Evolutionary conservation across 1,139 yeast genomes (phyloP).

Genomic region (Blastobotrys persicus): DNA sequence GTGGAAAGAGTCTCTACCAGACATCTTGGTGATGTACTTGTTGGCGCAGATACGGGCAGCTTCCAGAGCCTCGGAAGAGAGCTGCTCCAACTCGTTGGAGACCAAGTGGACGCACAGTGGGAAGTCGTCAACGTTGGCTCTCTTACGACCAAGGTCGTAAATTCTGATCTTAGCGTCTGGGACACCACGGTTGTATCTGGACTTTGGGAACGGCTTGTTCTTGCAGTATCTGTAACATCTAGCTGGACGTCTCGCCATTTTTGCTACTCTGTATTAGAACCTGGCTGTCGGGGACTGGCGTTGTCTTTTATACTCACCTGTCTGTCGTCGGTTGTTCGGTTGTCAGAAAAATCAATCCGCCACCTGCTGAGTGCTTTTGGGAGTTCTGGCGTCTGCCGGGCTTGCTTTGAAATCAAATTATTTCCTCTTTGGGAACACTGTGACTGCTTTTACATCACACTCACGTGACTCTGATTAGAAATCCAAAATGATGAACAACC

Average conservation of each 20-base stretch:
- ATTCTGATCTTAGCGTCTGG: conserved; percentile 99
- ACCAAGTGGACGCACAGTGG: conserved; percentile 99
- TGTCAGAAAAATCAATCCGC: background rate
- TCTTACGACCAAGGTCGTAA: conserved; percentile 99
- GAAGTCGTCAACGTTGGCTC: conserved; percentile 99
- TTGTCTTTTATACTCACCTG: background rate
- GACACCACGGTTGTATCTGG: conserved; percentile 99
- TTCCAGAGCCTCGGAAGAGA: conserved; percentile 99
- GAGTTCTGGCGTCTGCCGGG: background rate
- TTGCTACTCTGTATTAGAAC: conserved; percentile 38
- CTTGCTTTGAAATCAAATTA: background rate
- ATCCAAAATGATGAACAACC: background rate
- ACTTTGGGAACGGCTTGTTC: conserved; percentile 99
- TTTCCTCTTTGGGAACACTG: conserved; percentile 1
- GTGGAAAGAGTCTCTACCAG: conserved; percentile 99
- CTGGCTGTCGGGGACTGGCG: conserved; percentile 1
- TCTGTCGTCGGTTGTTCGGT: conserved; percentile 8
- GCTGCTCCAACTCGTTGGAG: conserved; percentile 98
- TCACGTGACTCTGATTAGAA: background rate
- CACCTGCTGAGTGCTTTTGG: background rate
- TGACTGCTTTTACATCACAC: background rate
- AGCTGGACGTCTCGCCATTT: conserved; percentile 99
- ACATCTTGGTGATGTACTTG: conserved; percentile 96
- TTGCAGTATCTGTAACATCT: conserved; percentile 99
- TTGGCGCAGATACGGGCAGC: conserved; percentile 99